Conservation (phyloP, 306 rosid species). For the Begonia peltatifolia region DNA sequence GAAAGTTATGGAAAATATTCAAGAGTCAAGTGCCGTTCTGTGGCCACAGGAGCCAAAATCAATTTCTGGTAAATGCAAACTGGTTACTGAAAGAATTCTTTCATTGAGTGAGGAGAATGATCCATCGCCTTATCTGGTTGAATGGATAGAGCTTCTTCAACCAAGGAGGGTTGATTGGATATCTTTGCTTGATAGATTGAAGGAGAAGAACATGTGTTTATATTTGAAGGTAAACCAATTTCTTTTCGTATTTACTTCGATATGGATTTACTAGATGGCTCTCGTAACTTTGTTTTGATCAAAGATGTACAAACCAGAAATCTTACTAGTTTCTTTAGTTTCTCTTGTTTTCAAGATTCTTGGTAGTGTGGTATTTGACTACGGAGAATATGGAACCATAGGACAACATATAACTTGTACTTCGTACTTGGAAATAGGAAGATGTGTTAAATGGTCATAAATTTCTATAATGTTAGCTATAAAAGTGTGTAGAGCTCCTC, state of each 20-base stretch:
- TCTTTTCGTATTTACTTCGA: neutral
- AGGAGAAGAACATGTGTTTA: conserved; percentile 26
- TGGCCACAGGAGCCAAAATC: conserved; percentile 65
- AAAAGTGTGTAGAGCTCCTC: no score
- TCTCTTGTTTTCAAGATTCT: no score
- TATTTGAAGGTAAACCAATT: conserved; percentile 46
- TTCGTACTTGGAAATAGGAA: no score
- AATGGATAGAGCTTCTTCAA: conserved; percentile 63
- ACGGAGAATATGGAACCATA: no score
- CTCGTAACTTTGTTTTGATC: no score
- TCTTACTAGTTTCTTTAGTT: no score
- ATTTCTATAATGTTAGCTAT: no score
- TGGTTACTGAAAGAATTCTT: conserved; percentile 41
- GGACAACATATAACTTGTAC: no score
- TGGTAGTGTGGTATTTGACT: no score
- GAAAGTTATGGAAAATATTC: conserved; percentile 51
- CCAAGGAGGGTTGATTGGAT: conserved; percentile 74
- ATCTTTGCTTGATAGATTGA: conserved; percentile 51
- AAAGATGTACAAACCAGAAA: no score
- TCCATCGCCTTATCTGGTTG: conserved; percentile 41
- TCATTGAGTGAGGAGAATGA: conserved; percentile 34
- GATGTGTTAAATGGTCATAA: no score
- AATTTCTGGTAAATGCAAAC: conserved; percentile 54
- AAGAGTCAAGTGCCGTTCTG: conserved; percentile 43
- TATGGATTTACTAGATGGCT: no score